Evolutionary conservation across 164 flowering plant genomes (phyloP).

Genomic region (Tetrastigma voinierianum): DNA sequence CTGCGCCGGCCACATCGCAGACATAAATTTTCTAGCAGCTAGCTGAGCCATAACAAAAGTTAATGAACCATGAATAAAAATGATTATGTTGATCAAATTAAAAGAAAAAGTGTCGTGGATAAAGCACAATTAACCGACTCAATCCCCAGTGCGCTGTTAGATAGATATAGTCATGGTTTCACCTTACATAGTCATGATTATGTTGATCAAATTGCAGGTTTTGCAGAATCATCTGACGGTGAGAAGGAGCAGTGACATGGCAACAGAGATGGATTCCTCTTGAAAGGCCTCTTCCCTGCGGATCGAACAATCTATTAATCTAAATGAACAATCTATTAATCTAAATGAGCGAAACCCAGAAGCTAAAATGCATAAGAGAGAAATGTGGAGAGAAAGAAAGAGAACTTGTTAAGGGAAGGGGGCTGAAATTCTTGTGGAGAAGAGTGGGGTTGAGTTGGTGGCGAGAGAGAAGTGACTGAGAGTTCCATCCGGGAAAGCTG

Average conservation of each 20-base stretch:
- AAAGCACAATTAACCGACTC: too few species aligned
- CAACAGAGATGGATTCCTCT: slow-evolving; percentile 16
- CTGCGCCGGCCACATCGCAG: slow-evolving; percentile 65
- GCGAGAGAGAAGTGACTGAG: slow-evolving; percentile 14
- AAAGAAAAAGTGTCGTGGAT: too few species aligned
- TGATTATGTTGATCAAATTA: too few species aligned
- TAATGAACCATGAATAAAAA: too few species aligned
- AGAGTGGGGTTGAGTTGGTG: slow-evolving; percentile 15
- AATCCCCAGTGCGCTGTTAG: too few species aligned
- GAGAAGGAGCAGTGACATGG: slow-evolving; percentile 40
- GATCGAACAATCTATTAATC: not conserved
- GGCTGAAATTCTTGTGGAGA: slow-evolving; percentile 10
- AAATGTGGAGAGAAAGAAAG: slow-evolving; percentile 7
- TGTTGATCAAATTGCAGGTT: slow-evolving; percentile 2
- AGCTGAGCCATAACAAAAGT: too few species aligned
- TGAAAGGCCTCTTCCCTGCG: slow-evolving; percentile 32
- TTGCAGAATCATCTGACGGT: slow-evolving; percentile 15
- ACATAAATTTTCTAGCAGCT: slow-evolving; percentile 36
- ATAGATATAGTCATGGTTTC: too few species aligned
- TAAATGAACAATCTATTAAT: too few species aligned
- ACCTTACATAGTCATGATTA: not conserved
- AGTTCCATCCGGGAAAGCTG: slow-evolving; percentile 14
- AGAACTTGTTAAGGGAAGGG: slow-evolving; percentile 17
- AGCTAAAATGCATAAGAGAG: not conserved
- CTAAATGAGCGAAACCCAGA: too few species aligned